These are phyloP conservation scores for Fusarium multiceps DNA, from an alignment of 2,329 filamentous ascomycete species.

Conservation along the genomic window DNA sequence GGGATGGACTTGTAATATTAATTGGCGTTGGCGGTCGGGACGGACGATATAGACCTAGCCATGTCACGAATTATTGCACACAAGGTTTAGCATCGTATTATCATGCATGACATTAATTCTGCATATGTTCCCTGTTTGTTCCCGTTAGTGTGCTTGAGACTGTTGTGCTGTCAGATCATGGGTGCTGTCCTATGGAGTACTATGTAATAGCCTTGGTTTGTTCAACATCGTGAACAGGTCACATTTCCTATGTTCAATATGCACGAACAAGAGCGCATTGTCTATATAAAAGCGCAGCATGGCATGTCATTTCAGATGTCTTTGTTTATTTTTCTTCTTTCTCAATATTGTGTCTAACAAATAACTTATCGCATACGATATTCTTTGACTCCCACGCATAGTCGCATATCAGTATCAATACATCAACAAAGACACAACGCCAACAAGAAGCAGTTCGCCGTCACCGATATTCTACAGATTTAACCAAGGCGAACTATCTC, in stretches of 20 bases:
- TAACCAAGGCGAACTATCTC: not conserved
- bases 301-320: not conserved
- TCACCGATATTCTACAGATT: not conserved
- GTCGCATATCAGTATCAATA: not conserved
- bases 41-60: slow-evolving; percentile 44
- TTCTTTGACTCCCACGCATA: not conserved
- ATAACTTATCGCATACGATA: not conserved
- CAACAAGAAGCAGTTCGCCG: slow-evolving; percentile 14
- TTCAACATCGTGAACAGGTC: slow-evolving; percentile 13
- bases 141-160: not conserved
- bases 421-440: slow-evolving; percentile 17
- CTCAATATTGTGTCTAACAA: not conserved
- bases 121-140: slow-evolving; percentile 10
- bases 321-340: not conserved
- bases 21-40: slow-evolving; percentile 49
- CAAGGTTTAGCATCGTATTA: slow-evolving; percentile 41
- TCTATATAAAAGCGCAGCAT: not conserved
- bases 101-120: slow-evolving; percentile 39
- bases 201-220: not conserved
- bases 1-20: slow-evolving; percentile 49
- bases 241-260: not conserved
- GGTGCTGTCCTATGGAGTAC: slow-evolving; percentile 7
- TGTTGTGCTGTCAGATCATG: not conserved
- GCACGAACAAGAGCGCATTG: slow-evolving; percentile 2
- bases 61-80: slow-evolving; percentile 42